Base-by-base conservation (phyloP, 2,329 filamentous ascomycete species). In the Paraphoma chrysanthemicola region DNA sequence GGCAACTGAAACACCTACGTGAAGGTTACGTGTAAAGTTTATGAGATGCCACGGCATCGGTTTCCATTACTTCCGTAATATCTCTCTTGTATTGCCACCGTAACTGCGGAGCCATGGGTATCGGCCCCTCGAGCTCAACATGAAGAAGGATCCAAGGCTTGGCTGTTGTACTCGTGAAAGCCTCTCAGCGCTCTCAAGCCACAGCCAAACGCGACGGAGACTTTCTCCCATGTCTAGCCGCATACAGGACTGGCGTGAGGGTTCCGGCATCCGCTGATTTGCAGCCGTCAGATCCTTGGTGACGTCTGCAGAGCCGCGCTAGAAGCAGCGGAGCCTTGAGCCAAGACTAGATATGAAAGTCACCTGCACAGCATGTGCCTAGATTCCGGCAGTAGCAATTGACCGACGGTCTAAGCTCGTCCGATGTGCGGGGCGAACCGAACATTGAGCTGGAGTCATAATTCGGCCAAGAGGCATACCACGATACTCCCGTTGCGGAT, bases 301-400 rank as follows among this genome's bases (percentile, higher is more conserved):
- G 63, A 71, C 65, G 64, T 69, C 60, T 56, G 60, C 59, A 67
- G 68, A 72, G 65, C 61, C 65, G 68, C 69, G 64, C 66, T 66
- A 67, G 59, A 53, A 59, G 51, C 23, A 41, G 55, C 50, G 49
- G 44, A 58, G 43, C 39, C 48, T 62, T 51, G 16, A 29, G 64
- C 63, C 59, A 68, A 69, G 63, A 31, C 46, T 52, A 33, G 33
- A 57, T 57, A 64, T 50, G 56, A 48, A 52, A 45, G 42, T 53
- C 59, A 63, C 54, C 47, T 63, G 53, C 23, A 44, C 38, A 42
- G 38, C 39, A 48, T 46, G 44, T 57, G 64, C 52, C 59, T 52
- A 59, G 54, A 44, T 38, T 46, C 39, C 38, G 44, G 33, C 30
- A 53, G 53, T 28, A 23, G 4, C 4, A 54, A 59, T 52, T 44